Evolutionary conservation across 2,329 filamentous ascomycete species (phyloP).

Genomic region (Fusarium brevicatenulatum): DNA sequence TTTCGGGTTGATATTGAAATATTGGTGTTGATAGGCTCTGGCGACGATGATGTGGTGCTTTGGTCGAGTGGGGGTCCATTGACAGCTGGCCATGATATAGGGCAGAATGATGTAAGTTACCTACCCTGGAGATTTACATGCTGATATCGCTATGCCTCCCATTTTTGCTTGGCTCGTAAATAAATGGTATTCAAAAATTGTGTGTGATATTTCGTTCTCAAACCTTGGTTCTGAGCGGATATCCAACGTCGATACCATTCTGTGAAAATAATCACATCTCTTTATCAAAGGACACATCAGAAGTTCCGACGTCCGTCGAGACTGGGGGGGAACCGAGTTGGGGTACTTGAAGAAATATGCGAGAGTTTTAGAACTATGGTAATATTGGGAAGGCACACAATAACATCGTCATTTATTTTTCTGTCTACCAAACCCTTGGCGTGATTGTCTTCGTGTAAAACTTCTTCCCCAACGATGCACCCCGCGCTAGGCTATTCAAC

Average conservation of each 20-base stretch:
- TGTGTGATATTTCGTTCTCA: background rate
- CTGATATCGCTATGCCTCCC: background rate
- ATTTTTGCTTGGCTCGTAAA: background rate
- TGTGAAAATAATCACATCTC: background rate
- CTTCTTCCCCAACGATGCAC: conserved; percentile 36
- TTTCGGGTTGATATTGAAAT: background rate
- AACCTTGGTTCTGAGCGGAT: too few species aligned
- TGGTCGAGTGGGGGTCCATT: conserved; percentile 4
- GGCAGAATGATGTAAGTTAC: background rate
- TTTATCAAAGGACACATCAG: background rate
- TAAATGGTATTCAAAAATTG: background rate
- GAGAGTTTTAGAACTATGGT: background rate
- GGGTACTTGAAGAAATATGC: background rate
- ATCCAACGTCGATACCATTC: too few species aligned
- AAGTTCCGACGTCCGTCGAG: background rate
- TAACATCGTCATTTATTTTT: conserved; percentile 41
- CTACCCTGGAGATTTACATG: conserved; percentile 18
- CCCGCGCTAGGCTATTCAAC: conserved; percentile 39
- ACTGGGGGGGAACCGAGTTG: too few species aligned
- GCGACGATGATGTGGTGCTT: conserved; percentile 27
- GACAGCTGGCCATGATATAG: conserved; percentile 26
- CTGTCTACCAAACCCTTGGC: conserved; percentile 41
- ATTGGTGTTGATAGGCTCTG: background rate
- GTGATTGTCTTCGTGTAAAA: conserved; percentile 41
- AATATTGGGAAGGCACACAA: background rate